Conservation (phyloP, 805 yeast species). For the Candida adriatica region DNA sequence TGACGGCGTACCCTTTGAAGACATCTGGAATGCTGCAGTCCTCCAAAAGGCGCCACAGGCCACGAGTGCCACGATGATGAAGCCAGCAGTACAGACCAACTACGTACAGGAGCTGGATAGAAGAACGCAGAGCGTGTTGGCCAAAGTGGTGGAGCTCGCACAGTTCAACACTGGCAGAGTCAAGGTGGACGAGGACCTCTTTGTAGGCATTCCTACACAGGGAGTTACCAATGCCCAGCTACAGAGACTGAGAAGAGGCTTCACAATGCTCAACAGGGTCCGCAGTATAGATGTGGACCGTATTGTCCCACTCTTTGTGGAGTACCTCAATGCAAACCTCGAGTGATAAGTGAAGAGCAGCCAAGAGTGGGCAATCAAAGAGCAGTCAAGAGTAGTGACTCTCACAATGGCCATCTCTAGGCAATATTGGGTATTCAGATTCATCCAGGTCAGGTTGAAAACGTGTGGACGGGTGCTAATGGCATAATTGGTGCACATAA, state of each 20-base stretch:
- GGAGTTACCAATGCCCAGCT: conserved; percentile 66
- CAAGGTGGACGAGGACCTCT: conserved; percentile 34
- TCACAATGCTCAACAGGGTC: conserved; percentile 73
- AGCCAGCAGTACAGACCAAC: conserved; percentile 71
- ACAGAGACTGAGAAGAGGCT: conserved; percentile 79
- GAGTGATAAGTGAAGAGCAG: conserved; percentile 21
- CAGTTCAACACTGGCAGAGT: conserved; percentile 37
- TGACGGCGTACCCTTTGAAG: conserved; percentile 51
- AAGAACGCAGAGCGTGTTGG: conserved; percentile 58
- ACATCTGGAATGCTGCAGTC: conserved; percentile 57
- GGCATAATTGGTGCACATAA: too few species aligned
- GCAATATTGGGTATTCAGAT: too few species aligned
- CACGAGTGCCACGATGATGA: conserved; percentile 76
- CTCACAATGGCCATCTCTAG: too few species aligned
- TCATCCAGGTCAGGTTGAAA: too few species aligned
- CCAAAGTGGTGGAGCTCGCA: conserved; percentile 56
- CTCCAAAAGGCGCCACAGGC: conserved; percentile 56
- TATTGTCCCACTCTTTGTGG: conserved; percentile 68
- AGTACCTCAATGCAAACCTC: conserved; percentile 58
- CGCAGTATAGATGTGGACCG: conserved; percentile 65
- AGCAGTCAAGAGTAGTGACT: too few species aligned
- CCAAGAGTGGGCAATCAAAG: too few species aligned
- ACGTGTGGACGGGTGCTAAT: too few species aligned
- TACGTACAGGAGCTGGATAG: conserved; percentile 75
- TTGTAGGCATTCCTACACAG: conserved; percentile 56